Percentiles rank a stretch among this genome's conserved stretches.
phyloP scores from a whole-genome alignment of 148 eudicot genomes.

The Amaranthus cruentus region DNA sequence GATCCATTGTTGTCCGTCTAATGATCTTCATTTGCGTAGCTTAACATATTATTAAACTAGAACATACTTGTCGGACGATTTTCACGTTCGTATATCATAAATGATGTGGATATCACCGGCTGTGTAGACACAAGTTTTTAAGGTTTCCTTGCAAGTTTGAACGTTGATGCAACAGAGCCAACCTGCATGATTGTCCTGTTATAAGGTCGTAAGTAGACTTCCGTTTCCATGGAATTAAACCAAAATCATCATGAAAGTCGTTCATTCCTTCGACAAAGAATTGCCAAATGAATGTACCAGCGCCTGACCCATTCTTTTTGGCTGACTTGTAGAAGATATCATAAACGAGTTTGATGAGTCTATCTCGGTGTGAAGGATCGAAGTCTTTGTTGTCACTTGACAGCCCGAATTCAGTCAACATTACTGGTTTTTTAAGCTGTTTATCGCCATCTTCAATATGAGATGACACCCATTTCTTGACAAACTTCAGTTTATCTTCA shows the following conservation, averaged over 20 bases:
- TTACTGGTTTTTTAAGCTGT: constrained; percentile 72
- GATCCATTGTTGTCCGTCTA: background rate
- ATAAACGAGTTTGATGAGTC: constrained; percentile 52
- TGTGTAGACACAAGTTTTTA: constrained; percentile 40
- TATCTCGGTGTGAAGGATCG: constrained; percentile 60
- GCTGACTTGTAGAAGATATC: constrained; percentile 62
- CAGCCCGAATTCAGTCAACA: constrained; percentile 83
- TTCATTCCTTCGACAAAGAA: constrained; percentile 89
- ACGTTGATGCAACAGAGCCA: constrained; percentile 41
- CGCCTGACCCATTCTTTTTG: constrained; percentile 52
- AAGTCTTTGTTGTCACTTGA: constrained; percentile 58
- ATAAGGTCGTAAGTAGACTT: constrained; percentile 50
- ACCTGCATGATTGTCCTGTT: constrained; percentile 63
- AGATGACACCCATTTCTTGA: constrained; percentile 66
- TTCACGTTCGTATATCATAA: too few relatives aligned
- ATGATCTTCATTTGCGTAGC: background rate
- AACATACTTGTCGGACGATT: background rate
- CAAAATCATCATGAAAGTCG: constrained; percentile 69
- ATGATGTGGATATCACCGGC: constrained; percentile 1
- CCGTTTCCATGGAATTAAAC: constrained; percentile 73
- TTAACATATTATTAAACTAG: background rate
- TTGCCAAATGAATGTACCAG: constrained; percentile 84
- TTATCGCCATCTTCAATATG: constrained; percentile 87
- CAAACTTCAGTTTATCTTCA: constrained; percentile 63
- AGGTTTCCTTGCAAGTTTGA: constrained; percentile 37